These are phyloP conservation scores for Quercus variabilis DNA, from an alignment of 306 rosid species.

Conservation along the genomic window DNA sequence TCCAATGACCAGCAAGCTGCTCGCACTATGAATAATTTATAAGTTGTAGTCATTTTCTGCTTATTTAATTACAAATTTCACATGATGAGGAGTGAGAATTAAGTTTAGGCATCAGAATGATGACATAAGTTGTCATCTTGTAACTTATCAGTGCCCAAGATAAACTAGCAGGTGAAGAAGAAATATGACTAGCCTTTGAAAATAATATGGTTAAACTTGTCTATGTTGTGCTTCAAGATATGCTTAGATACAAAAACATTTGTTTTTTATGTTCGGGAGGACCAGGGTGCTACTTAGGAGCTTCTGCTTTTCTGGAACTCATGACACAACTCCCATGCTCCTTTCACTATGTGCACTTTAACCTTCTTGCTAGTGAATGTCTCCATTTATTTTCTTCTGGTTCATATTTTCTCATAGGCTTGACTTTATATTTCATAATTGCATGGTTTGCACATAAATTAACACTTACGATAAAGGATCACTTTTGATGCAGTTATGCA, in stretches of 20 bases:
- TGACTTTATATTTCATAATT: slow-evolving; percentile 22
- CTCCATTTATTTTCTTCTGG: neutral
- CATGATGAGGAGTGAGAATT: too few species aligned
- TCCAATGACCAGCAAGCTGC: neutral
- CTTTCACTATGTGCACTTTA: neutral
- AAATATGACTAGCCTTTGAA: too few species aligned
- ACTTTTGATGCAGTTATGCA: slow-evolving; percentile 76
- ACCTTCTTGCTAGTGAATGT: neutral
- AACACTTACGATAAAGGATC: neutral
- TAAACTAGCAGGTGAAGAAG: too few species aligned
- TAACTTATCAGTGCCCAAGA: too few species aligned
- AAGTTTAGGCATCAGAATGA: too few species aligned
- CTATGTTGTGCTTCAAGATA: too few species aligned
- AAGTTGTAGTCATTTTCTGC: neutral
- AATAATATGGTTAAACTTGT: too few species aligned
- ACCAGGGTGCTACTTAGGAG: neutral
- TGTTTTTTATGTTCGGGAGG: too few species aligned
- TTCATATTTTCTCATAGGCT: slow-evolving; percentile 15
- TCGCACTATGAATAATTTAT: neutral
- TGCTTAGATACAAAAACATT: too few species aligned
- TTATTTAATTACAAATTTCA: neutral
- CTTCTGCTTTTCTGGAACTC: neutral
- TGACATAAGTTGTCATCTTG: too few species aligned
- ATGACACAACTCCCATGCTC: neutral
- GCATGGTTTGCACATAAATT: neutral